Base-by-base conservation (phyloP, 257 asterid species). In the Haberlea rhodopensis region DNA sequence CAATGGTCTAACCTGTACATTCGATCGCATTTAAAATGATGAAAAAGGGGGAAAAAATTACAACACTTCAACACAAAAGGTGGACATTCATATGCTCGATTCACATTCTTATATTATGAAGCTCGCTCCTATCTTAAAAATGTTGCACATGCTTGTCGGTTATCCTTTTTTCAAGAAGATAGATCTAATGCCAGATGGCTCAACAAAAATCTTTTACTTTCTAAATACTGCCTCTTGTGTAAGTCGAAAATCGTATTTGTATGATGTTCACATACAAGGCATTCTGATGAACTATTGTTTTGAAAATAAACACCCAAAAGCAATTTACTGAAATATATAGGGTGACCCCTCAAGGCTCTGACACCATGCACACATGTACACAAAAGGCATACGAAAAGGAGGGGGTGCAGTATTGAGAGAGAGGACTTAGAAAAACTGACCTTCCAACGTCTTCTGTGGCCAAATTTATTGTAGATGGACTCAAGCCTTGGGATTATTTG, bases 401-500 rank as follows among this genome's bases (percentile, higher is more conserved):
- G 20, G 20, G 20, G 28, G 24, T 5, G 8, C 28, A 49, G 25
- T 5, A 18, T 10, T 13, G 34, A 22, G 8, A n/a, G 58, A 4
- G 22, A 60, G 59, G 57, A 20, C 65, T 16, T 18, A 46, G 40
- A 15, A 45, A 23, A 70, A 62, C 58, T 49, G 64, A 91, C 98
- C 95, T 85, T 91, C 98, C 98, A 91, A 62, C 84, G 87, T 75
- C 84, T 78, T 70, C 88, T 79, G 71, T 75, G 95, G 67, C 89
- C 90, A 72, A 91, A 79, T 60, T 79, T 80, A 72, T 76, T 80
- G 75, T 73, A 81, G 53, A 87, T 87, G 70, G 82, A 70, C 71
- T 81, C 96, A 57, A 91, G 77, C 56, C 81, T 85, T 4, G 96
- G 96, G 71, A 91, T 91, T 25, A 91, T 89, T 71, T 87, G 77